These are phyloP conservation scores for Agaricales sp. DNA, from an alignment of 1,284 basidiomycete genomes.

Conservation along the genomic window DNA sequence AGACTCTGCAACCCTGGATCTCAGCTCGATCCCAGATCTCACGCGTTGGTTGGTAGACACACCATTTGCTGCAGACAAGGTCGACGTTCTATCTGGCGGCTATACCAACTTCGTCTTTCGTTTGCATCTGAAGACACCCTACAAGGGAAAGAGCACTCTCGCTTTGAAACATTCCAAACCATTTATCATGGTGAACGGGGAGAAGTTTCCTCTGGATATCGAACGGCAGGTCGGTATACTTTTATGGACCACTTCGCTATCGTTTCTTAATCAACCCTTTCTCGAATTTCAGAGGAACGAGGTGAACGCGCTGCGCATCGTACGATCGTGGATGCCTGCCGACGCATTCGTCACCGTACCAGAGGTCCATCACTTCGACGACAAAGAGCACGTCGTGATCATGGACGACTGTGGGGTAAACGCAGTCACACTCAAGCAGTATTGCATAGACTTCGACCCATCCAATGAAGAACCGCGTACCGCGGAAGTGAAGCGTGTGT, in stretches of 20 bases:
- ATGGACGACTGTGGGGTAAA: conserved; percentile 1
- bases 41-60: neutral
- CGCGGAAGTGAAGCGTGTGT: no score
- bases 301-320: neutral
- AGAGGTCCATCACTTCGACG: neutral
- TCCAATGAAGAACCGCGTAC: no score
- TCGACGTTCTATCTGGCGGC: neutral
- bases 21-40: no score
- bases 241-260: neutral
- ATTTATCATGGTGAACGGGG: neutral
- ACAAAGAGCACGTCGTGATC: neutral
- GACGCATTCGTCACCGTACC: neutral
- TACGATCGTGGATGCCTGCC: neutral
- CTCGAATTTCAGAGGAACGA: neutral
- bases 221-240: neutral
- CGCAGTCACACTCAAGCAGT: neutral
- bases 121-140: neutral
- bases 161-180: neutral
- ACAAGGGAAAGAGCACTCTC: neutral
- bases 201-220: neutral
- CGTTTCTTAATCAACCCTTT: no score
- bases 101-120: neutral
- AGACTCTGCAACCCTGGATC: no score
- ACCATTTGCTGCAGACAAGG: neutral
- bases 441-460: no score